Base-by-base conservation (phyloP, 2,329 filamentous ascomycete genomes). In the Alternaria conjuncta region DNA sequence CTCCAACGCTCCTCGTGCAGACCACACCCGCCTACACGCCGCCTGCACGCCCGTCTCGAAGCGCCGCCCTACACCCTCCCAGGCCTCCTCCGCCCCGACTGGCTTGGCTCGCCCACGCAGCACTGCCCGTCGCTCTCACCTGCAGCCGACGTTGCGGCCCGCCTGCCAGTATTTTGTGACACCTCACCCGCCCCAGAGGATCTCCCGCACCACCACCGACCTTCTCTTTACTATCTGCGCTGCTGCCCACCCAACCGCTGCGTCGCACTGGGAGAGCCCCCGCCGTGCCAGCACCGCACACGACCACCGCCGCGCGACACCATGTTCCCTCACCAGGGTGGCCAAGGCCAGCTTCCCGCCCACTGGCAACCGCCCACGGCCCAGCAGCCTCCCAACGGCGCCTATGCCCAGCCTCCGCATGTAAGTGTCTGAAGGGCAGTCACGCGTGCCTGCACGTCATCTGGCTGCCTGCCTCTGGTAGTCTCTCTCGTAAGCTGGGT, bases 311-410 rank as follows among this genome's bases (percentile, higher is more conserved):
- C 54, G 23, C 55, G 50, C 11, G 47, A 46, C 25, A 47, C 65
- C 66, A 79, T 79, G 77, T 79, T 77, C 63, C 75, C 77, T 70
- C 75, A 78, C 67, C 68, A 74, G 68, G 73, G 69, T 57, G 75
- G 74, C 72, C 78, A 77, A 65, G 78, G 77, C 69, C 78, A 79
- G 69, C 72, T 78, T 60, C 77, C 77, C 61, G 72, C 78, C 30
- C 78, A 80, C 66, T 79, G 77, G 76, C 76, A 79, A 65, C 78
- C 78, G 55, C 76, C 76, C 18, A 75, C 73, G 44, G 65, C 74
- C 32, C 75, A 76, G 65, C 75, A 78, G 68, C 75, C 78, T 56
- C 69, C 76, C 57, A 78, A 75, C 70, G 77, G 75, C 67, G 64
- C 76, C 51, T 80, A 80, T 63, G 73, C 73, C 62, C 77, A 75